Base-by-base conservation (phyloP, 1,139 yeast species). In the Geotrichum histeridarum region DNA sequence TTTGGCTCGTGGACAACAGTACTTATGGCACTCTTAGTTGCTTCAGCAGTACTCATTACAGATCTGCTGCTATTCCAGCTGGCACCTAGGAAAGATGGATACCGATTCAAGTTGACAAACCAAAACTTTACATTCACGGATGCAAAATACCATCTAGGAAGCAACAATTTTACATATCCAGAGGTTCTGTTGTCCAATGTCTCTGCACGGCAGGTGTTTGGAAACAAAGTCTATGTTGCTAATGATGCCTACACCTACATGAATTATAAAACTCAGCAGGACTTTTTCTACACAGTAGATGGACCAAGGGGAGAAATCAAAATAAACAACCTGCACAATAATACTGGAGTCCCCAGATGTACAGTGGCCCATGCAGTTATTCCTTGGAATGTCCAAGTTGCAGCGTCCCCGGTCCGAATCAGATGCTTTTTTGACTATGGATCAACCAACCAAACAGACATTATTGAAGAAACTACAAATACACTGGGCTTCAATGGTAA, bases 61-160 rank as follows among this genome's bases (percentile, higher is more conserved):
- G 48, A 45, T 18, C 14, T 45, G 15, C 48, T 45, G 1, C 31
- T 45, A 3, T 45, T 45, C 18, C 48, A 45, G 48, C 41, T 45
- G 2, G 15, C 48, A 5, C 32, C 15, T 1, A 30, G 48, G 12
- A 17, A 45, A 15, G 30, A 45, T 2, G 48, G 41, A 6, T 45
- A 17, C 33, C 15, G 12, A 8, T 17, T 45, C 12, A 35, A 35
- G 22, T 8, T 15, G 5, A 42, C 44, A 15, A 11, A 27, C 15
- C 9, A 32, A 11, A 15, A 15, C 9, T 12, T 39, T 12, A 18
- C 30, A 12, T 39, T 39, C 22, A 5, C 15, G 2, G 30, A 39
- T 2, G 30, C 2, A 12, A 8, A 39, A 4, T 39, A 15, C 8
- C 42, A 17, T 2, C 44, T 42, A 6, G 32, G 33, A 22, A 6